Evolutionary conservation across 2,329 filamentous ascomycete species (phyloP).

Genomic region (Penicillium sp.): DNA sequence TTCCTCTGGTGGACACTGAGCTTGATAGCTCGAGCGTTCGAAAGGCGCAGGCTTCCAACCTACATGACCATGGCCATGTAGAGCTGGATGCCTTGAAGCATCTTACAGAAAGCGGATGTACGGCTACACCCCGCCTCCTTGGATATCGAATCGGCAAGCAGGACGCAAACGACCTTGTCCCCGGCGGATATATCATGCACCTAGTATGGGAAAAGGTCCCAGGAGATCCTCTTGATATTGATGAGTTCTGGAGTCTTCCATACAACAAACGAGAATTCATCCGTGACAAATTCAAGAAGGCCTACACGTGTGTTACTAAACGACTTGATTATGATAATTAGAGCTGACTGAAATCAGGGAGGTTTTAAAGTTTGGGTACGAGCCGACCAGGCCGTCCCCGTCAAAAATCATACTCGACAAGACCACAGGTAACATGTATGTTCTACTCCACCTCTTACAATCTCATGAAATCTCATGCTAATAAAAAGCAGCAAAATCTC

Average conservation of each 20-base stretch:
- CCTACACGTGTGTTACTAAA: not conserved
- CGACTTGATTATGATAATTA: not conserved
- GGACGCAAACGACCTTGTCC: not conserved
- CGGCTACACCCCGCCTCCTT: not conserved
- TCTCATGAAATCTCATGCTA: not conserved
- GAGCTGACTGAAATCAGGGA: not conserved
- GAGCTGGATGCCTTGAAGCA: not conserved
- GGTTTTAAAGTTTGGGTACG: not conserved
- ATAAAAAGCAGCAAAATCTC: not conserved
- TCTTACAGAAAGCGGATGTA: not conserved
- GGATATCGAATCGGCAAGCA: not conserved
- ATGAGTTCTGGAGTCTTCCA: not conserved
- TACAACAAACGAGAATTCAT: not conserved
- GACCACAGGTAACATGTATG: not conserved
- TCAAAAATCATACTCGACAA: slow-evolving; percentile 3
- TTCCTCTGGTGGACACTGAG: no score
- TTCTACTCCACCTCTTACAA: not conserved
- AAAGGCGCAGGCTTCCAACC: no score
- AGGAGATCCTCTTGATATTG: not conserved
- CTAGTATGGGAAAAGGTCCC: not conserved
- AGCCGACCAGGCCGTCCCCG: not conserved
- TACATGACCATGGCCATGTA: not conserved
- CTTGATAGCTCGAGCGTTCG: no score
- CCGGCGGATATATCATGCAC: not conserved
- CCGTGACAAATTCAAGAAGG: not conserved